Evolutionary conservation across 495 filamentous ascomycete species (phyloP).

Genomic region (Hypomontagnella monticulosa): DNA sequence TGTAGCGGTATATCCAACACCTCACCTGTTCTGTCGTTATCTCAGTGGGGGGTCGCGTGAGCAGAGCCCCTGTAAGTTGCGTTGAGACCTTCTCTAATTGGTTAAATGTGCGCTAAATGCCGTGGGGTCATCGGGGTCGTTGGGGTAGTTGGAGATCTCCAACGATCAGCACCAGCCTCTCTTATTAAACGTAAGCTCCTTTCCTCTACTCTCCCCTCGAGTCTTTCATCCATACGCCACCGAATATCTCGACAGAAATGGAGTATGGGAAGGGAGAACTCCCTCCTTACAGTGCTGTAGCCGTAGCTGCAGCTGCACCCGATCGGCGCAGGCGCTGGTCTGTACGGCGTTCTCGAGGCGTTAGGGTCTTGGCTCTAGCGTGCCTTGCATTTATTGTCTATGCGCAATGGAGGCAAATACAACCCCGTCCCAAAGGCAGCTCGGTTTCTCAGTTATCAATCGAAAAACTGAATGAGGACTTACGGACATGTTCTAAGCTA

Average conservation of each 20-base stretch:
- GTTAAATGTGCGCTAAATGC: neutral
- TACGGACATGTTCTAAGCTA: conserved; percentile 51
- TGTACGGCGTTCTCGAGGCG: conserved; percentile 48
- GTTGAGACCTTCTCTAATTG: conserved; percentile 29
- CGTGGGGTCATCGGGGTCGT: conserved; percentile 15
- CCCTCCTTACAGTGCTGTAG: conserved; percentile 46
- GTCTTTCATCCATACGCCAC: neutral
- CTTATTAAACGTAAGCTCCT: neutral
- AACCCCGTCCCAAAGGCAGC: conserved; percentile 27
- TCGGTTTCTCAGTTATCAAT: conserved; percentile 48
- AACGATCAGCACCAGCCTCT: conserved; percentile 33
- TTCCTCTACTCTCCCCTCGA: neutral
- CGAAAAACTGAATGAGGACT: conserved; percentile 52
- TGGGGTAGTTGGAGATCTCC: neutral
- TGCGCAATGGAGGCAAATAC: conserved; percentile 59
- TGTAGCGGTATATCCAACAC: too few relatives aligned
- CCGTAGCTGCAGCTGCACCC: conserved; percentile 1
- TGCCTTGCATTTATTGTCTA: conserved; percentile 57
- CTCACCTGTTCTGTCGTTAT: conserved; percentile 29
- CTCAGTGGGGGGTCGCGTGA: conserved; percentile 33
- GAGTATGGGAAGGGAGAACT: conserved; percentile 40
- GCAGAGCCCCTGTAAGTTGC: neutral
- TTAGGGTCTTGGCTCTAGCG: conserved; percentile 48
- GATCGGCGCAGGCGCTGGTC: conserved; percentile 38
- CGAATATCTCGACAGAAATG: conserved; percentile 15